These are phyloP conservation scores for Buxus sempervirens DNA, from an alignment of 164 flowering plant genomes.

Conservation along the genomic window DNA sequence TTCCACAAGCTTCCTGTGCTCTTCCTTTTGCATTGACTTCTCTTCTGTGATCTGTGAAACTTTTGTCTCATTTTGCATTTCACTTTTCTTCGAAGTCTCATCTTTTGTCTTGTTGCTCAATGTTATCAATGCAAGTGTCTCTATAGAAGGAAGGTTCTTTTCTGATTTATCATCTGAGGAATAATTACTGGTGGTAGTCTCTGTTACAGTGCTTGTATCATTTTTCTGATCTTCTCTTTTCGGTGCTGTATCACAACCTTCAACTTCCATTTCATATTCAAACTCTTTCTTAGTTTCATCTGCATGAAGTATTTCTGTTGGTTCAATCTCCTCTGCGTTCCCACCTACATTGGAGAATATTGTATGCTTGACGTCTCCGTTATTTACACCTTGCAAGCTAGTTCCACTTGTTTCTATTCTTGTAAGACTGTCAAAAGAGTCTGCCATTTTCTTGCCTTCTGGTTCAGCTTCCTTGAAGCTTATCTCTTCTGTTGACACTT, in stretches of 20 bases:
- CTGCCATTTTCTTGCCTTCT: conserved; percentile 18
- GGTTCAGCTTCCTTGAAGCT: conserved; percentile 14
- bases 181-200: not conserved
- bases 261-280: conserved; percentile 1
- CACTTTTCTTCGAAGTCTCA: not conserved
- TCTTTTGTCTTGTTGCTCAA: not conserved
- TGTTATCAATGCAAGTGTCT: not conserved
- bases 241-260: not conserved
- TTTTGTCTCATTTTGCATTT: not conserved
- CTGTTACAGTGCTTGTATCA: conserved; percentile 3
- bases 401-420: conserved; percentile 13
- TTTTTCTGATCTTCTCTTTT: conserved; percentile 4
- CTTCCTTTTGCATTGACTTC: conserved; percentile 3
- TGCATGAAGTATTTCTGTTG: conserved; percentile 4
- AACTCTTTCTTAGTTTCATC: conserved; percentile 12
- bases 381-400: conserved; percentile 5
- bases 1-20: conserved; percentile 3
- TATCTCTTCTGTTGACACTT: conserved; percentile 8
- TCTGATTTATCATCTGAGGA: conserved; percentile 2
- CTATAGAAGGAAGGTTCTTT: conserved; percentile 9
- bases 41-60: not conserved
- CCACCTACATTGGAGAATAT: conserved; percentile 10
- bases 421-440: not conserved
- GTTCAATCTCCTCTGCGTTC: conserved; percentile 1
- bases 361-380: conserved; percentile 12